A percentile compares a stretch with the other conserved stretches of the same genome.
phyloP scores from a whole-genome alignment of 768 basidiomycete species.

The Tylopilus sp. region DNA sequence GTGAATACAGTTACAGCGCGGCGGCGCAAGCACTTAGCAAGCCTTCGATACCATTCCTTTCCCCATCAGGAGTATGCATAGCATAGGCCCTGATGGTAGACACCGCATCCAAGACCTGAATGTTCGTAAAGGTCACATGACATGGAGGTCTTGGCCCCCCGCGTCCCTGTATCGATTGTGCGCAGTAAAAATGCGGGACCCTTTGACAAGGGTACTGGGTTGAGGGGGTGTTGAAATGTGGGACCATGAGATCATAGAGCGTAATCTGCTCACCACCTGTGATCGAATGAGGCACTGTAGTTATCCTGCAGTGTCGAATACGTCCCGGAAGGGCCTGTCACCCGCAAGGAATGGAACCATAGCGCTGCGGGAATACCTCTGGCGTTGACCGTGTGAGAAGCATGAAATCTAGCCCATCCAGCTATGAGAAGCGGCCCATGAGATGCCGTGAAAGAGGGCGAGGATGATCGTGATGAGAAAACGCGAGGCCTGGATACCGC shows the following conservation, averaged over 20 bases:
- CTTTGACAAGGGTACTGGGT: slow-evolving; percentile 19
- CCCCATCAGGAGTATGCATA: slow-evolving; percentile 7
- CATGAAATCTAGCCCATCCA: slow-evolving; percentile 1
- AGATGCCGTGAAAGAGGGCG: slow-evolving; percentile 4
- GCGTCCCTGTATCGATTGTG: background rate
- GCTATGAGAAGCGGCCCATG: slow-evolving; percentile 22
- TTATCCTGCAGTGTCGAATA: slow-evolving; percentile 12
- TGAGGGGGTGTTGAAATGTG: slow-evolving; percentile 21
- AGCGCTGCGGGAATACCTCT: slow-evolving; percentile 16
- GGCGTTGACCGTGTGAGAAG: slow-evolving; percentile 18
- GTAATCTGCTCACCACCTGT: slow-evolving; percentile 15
- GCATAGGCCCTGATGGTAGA: slow-evolving; percentile 5
- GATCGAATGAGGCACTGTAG: slow-evolving; percentile 27
- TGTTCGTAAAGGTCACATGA: background rate
- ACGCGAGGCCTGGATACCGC: slow-evolving; percentile 16
- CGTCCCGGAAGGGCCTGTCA: slow-evolving; percentile 15
- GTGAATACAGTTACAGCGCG: slow-evolving; percentile 9
- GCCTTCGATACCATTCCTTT: slow-evolving; percentile 2
- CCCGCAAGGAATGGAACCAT: slow-evolving; percentile 21
- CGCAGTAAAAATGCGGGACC: slow-evolving; percentile 6
- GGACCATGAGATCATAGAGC: slow-evolving; percentile 15
- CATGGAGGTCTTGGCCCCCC: slow-evolving; percentile 1
- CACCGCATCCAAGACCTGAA: slow-evolving; percentile 8
- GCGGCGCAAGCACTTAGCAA: slow-evolving; percentile 4
- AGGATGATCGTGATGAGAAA: slow-evolving; percentile 18